Base-by-base conservation (phyloP, 2,329 filamentous ascomycete species). In the Ploettnerulaceae sp. region DNA sequence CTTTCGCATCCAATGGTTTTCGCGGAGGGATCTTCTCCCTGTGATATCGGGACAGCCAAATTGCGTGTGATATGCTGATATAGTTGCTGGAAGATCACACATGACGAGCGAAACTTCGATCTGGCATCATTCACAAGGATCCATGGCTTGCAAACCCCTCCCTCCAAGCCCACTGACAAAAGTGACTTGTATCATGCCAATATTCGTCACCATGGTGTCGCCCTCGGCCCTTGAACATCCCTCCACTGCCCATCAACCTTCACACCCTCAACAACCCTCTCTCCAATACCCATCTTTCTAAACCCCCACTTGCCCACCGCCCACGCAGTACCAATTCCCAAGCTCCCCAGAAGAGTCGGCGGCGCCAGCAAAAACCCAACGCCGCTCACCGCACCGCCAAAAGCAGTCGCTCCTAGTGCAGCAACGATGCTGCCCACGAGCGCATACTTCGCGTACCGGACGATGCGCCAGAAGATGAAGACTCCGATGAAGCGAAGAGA, bases 391-490 rank as follows among this genome's bases (percentile, higher is more conserved):
- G 57, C 37, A 14, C 57, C 57, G 34, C 60, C 61, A 45, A 63
- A 57, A 2, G 61, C 60, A 12, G 55, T 56, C 0, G 59, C 58
- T 5, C 59, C 54, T 22, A 61, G 37, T 0, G 61, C 61, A 1
- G 61, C 60, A 4, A 63, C 52, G 3, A 61, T 35, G 9, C 48
- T 52, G 2, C 61, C 61, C 15, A 63, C 56, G 2, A 57, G 36
- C 3, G 61, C 61, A 34, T 61, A 64, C 34, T 61, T 61, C n/a
- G 61, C 61, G 45, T 63, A 64, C 15, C 61, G 55, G 0, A 64
- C 58, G 1, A 63, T 44, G 17, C 61, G 60, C 61, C 61, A 64
- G 54, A 64, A 64, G 11, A 64, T 36, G 31, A 63, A 64, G 14
- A 61, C 45, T 2, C 55, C 49, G 7, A 64, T 53, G 34, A 54